Percentiles rank a stretch among this genome's conserved stretches.
phyloP scores from a whole-genome alignment of 805 yeast species.

The Candida sonorensis region DNA sequence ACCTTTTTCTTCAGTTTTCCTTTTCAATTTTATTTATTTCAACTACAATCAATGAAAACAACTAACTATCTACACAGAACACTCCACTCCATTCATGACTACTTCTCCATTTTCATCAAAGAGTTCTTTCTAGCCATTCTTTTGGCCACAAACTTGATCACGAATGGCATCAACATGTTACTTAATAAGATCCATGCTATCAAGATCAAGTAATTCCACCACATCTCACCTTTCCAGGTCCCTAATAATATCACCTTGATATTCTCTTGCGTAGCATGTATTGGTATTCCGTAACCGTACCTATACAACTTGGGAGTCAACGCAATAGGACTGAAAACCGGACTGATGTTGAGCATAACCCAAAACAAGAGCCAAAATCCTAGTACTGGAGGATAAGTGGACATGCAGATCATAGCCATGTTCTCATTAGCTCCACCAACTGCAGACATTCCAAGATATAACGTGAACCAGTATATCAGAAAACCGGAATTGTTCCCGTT shows the following conservation, averaged over 20 bases:
- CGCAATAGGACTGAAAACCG: slow-evolving; percentile 52
- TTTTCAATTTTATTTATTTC: too few relatives aligned
- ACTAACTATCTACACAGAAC: too few relatives aligned
- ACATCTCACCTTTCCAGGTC: slow-evolving; percentile 45
- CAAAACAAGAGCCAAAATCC: slow-evolving; percentile 60
- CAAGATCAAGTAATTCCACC: slow-evolving; percentile 30
- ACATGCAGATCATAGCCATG: slow-evolving; percentile 39
- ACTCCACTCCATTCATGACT: too few relatives aligned
- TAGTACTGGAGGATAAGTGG: slow-evolving; percentile 47
- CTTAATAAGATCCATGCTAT: neutral
- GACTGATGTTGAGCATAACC: slow-evolving; percentile 53
- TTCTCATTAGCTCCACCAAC: slow-evolving; percentile 65
- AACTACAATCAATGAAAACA: too few relatives aligned
- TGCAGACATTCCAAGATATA: slow-evolving; percentile 54
- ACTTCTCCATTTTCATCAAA: too few relatives aligned
- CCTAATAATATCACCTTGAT: slow-evolving; percentile 47
- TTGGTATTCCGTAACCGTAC: slow-evolving; percentile 56
- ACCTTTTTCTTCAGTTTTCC: too few relatives aligned
- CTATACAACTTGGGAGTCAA: slow-evolving; percentile 47
- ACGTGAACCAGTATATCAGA: slow-evolving; percentile 56
- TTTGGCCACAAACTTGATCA: neutral
- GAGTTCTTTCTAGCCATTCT: neutral
- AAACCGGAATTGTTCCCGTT: slow-evolving; percentile 44
- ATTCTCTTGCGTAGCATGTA: slow-evolving; percentile 48
- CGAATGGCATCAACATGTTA: neutral